Base-by-base conservation (phyloP, 495 filamentous ascomycete genomes). In the Daldinia concentrica region DNA sequence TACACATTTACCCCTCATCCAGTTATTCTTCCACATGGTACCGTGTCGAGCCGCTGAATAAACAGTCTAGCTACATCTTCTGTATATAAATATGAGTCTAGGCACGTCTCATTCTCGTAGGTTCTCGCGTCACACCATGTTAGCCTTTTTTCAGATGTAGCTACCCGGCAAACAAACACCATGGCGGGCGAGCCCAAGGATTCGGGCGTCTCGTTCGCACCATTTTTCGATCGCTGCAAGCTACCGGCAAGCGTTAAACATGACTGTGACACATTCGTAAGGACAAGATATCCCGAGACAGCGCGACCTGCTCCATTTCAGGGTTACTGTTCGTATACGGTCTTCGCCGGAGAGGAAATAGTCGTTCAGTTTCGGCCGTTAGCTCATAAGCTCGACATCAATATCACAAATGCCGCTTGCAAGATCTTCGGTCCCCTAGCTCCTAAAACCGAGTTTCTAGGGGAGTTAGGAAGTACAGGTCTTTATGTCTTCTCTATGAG, bases 301-400 rank as follows among this genome's bases (percentile, higher is more conserved):
- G 72, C 81, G 15, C 45, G 59, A 4, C 74, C 78, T 7, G 71
- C 78, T 9, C 66, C 74, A 6, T 73, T 68, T 17, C 86, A 88
- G 61, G 86, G 86, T 39, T 84, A 82, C 71, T 89, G 86, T 65
- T 87, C 86, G 22, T 81, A 81, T 66, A 86, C 86, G 0, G 43
- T 88, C 6, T 76, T 77, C 32, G 75, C 84, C 14, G 77, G 74
- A 29, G 57, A 73, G 5, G 67, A 78, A 29, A 69, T 59, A 8
- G 79, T 86, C 61, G 70, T 89, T 19, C 86, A 89, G 69, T 83
- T 88, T 64, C 82, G 86, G 4, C 85, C 86, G 22, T 27, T 59
- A 0, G 72, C 67, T 1, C 80, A 86, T 64, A 71, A 72, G 2
- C 74, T 87, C 7, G 79, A 87, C 61, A 65, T 83, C 12, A 45